Evolutionary conservation across 2,329 filamentous ascomycete genomes (phyloP), one percentile per base, ranked within the genome.

Genomic region (Scedosporium dehoogii): DNA sequence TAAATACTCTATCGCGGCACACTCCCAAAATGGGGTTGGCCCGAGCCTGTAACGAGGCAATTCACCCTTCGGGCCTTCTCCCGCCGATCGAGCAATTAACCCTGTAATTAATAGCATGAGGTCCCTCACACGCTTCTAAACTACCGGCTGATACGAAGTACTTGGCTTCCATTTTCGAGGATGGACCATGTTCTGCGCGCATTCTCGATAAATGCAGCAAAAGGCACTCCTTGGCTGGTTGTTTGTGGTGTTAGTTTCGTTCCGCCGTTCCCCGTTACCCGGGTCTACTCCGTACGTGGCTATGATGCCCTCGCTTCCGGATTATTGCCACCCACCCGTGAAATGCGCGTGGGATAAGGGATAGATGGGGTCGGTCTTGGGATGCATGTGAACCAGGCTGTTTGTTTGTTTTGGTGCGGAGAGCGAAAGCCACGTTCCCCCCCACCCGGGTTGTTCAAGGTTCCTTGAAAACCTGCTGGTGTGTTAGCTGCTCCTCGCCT

Each of bases 41-140:
- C 44, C 44, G 44, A 21, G 44, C 44, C 44, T 4, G 44, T 6
- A 4, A 4, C 9, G 44, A 48, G 51, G 23, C 18, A 56, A 56
- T 56, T 56, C 51, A 56, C 14, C 55, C 55, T 38, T 41, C 55
- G 55, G 55, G 16, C 55, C 55, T 58, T 58, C 55, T 58, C 27
- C 55, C 55, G 27, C 55, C 55, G 25, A 23, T 38, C n/a, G 55
- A 58, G 55, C n/a, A 58, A 58, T 58, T 58, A 58, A 58, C 7
- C 23, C 55, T 9, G 27, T n/a, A 58, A 38, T 58, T 38, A 58
- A 33, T 18, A 41, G 55, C 55, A 58, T 38, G 55, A 58, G 27
- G 12, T 55, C 51, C 23, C 51, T 12, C 12, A 55, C 12, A 6
- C 12, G 21, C 23, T 14, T 27, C 23, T 23, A 55, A 55, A 18